Conservation (phyloP, 805 yeast genomes). For the Yamadazyma tumulicola region DNA sequence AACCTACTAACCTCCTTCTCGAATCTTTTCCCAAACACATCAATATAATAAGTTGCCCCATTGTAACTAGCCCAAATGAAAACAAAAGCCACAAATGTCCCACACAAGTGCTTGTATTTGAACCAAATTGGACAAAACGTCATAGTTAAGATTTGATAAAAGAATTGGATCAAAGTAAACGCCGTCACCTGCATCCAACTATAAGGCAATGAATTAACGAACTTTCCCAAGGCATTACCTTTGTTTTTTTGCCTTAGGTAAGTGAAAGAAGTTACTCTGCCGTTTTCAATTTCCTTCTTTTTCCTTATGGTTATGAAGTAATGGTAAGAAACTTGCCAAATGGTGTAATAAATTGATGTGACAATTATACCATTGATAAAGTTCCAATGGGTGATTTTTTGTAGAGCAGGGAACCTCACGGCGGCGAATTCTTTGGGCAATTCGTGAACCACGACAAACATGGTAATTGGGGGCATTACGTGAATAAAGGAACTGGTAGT, state of each 20-base stretch:
- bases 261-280: slow-evolving; percentile 84
- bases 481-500: slow-evolving; percentile 91
- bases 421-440: slow-evolving; percentile 50
- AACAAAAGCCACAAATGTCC: slow-evolving; percentile 64
- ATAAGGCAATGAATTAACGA: slow-evolving; percentile 80
- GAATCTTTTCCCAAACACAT: slow-evolving; percentile 83
- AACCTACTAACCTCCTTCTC: slow-evolving; percentile 79
- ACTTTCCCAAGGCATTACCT: slow-evolving; percentile 60
- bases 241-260: slow-evolving; percentile 72
- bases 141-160: slow-evolving; percentile 86
- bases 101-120: slow-evolving; percentile 61
- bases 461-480: slow-evolving; percentile 81
- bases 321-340: slow-evolving; percentile 90
- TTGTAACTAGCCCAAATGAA: slow-evolving; percentile 80
- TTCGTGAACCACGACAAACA: slow-evolving; percentile 84
- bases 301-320: slow-evolving; percentile 83
- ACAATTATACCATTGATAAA: slow-evolving; percentile 64
- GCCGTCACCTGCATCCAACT: slow-evolving; percentile 82
- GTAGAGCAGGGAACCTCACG: slow-evolving; percentile 77
- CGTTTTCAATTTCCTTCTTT: slow-evolving; percentile 78
- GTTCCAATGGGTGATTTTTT: slow-evolving; percentile 62
- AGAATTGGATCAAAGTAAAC: slow-evolving; percentile 81
- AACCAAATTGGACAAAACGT: slow-evolving; percentile 87
- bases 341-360: slow-evolving; percentile 77
- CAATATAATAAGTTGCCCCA: slow-evolving; percentile 94